These are phyloP conservation scores for Rubia yunnanensis DNA, from an alignment of 257 asterid species.

Conservation along the genomic window DNA sequence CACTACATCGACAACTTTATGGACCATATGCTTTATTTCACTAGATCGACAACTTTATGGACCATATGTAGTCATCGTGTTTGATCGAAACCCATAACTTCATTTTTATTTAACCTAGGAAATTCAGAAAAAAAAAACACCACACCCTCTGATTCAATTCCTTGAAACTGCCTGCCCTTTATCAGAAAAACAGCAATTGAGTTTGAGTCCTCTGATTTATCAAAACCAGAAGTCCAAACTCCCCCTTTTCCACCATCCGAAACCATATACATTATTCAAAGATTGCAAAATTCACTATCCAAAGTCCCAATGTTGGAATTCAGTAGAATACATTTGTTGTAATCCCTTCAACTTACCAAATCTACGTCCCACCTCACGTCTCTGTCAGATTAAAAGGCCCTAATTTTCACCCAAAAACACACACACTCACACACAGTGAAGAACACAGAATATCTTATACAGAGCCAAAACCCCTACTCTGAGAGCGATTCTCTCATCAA, in stretches of 20 bases:
- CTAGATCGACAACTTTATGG: background rate
- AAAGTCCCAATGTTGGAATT: background rate
- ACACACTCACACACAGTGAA: background rate
- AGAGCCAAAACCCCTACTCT: conserved; percentile 7
- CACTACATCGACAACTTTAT: background rate
- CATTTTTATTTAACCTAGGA: background rate
- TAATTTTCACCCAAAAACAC: background rate
- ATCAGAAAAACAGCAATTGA: background rate
- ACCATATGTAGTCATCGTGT: background rate
- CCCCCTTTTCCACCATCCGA: background rate
- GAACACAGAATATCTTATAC: background rate
- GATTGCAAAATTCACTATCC: no score
- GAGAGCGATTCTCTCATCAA: background rate
- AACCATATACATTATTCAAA: background rate
- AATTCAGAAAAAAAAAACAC: background rate
- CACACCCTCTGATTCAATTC: background rate
- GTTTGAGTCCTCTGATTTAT: background rate
- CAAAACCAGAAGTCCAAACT: background rate
- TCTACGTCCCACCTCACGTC: conserved; percentile 8
- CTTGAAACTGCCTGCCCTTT: background rate
- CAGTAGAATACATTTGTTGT: conserved; percentile 25
- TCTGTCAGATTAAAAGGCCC: background rate
- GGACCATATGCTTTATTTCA: background rate
- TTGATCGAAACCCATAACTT: no score
- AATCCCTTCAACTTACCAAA: background rate